Base-by-base conservation (phyloP, 176 grass and related monocot genomes). In the Pontederia crassipes region DNA sequence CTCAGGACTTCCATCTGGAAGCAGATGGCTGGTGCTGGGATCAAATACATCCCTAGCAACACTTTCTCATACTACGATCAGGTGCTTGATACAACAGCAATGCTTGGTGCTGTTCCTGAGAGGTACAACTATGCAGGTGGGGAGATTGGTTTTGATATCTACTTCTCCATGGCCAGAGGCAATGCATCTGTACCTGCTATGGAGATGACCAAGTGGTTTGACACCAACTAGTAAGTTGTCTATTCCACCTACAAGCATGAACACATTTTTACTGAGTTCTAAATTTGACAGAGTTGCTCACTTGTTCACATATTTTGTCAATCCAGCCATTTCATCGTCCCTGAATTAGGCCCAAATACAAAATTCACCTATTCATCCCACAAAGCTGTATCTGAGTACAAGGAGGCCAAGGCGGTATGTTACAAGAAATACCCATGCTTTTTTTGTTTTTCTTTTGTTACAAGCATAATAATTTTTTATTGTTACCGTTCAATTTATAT, bases 201-300 rank as follows among this genome's bases (percentile, higher is more conserved):
- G 90, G 90, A 95, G 74, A 95, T 95, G 90, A 95, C 90, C 74
- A 95, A 95, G 83, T 95, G 90, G 90, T 95, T 95, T 26, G 90
- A 95, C 69, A 95, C 86, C 72, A 95, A 90, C 86, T 95, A 95
- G 86, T 90, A 80, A 90, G 90, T 72, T 26, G 2, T 7, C 24
- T 0, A 3, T 1, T 11, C 64, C 48, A 29, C 48, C 8, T 11
- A 49, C 9, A 45, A 45, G 47, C 18, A 53, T 48, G 3, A 15
- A 17, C 12, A 52, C 50, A 49, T 54, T 49, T 71, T 24, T 24
- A 24, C 20, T 58, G 1, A 14, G 6, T 1, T 65, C 65, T 40
- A 40, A 40, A 57, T 27, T 27, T 15, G 6, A 13, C 62, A 66
- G 60, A 0, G 72, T 46, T 57, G 10, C 70, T 64, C 20, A 64